phyloP scores from a whole-genome alignment of 371 early-diverging fungal genomes.

The Globomyces sp. region DNA sequence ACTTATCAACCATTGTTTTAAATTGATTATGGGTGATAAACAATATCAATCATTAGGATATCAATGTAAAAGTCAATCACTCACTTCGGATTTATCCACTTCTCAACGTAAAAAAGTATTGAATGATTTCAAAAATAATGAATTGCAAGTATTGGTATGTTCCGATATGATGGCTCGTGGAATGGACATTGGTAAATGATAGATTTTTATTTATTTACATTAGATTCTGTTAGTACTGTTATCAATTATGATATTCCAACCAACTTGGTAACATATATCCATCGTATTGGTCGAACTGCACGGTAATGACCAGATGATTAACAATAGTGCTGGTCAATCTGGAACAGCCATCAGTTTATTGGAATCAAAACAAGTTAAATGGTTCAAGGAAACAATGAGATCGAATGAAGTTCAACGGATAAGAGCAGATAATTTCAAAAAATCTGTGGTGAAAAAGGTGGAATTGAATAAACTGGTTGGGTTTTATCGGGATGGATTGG shows the following conservation, averaged over 20 bases:
- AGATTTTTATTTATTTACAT: not conserved
- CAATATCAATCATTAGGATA: conserved; percentile 33
- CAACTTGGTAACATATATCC: conserved; percentile 89
- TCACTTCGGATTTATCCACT: conserved; percentile 78
- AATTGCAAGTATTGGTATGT: conserved; percentile 74
- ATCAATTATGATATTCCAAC: conserved; percentile 95
- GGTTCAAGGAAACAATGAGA: conserved; percentile 32
- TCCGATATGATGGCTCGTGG: conserved; percentile 96
- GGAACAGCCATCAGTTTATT: conserved; percentile 89
- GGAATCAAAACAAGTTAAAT: conserved; percentile 73
- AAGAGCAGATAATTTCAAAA: not conserved
- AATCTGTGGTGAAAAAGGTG: not conserved
- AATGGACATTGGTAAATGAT: conserved; percentile 75
- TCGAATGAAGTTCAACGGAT: not conserved
- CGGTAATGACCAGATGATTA: no score
- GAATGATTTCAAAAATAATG: conserved; percentile 66
- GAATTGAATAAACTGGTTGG: not conserved
- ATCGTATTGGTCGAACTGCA: conserved; percentile 98
- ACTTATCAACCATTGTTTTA: conserved; percentile 49
- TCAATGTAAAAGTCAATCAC: conserved; percentile 48
- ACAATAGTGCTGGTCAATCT: conserved; percentile 77
- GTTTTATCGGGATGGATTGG: not conserved
- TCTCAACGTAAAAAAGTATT: conserved; percentile 65
- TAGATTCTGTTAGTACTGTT: conserved; percentile 65
- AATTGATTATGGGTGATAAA: conserved; percentile 24